Conservation (phyloP, 1,139 yeast species). For the Maudiozyma humilis region DNA sequence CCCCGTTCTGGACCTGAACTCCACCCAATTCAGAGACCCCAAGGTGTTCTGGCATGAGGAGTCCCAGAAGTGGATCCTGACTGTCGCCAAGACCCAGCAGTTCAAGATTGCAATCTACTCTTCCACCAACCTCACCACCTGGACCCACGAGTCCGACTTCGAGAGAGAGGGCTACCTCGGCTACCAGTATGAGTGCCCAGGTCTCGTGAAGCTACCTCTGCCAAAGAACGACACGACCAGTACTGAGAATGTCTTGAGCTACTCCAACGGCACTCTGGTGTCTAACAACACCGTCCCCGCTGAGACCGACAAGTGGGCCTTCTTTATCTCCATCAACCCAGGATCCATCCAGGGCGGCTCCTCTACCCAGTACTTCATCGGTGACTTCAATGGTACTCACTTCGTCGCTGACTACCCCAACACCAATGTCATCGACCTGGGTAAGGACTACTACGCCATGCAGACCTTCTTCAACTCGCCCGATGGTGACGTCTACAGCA, state of each 20-base stretch:
- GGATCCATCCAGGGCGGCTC: constrained; percentile 4
- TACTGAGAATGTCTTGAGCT: background rate
- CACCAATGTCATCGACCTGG: constrained; percentile 4
- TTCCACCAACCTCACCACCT: background rate
- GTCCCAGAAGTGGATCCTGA: constrained; percentile 4
- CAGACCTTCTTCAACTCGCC: constrained; percentile 4
- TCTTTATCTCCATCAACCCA: constrained; percentile 5
- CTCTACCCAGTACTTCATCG: constrained; percentile 2
- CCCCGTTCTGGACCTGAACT: background rate
- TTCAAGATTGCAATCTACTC: constrained; percentile 3
- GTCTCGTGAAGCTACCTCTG: background rate
- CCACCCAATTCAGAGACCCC: constrained; percentile 5
- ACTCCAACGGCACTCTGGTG: background rate
- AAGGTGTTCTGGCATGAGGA: constrained; percentile 5
- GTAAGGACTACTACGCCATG: constrained; percentile 5
- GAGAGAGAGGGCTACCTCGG: constrained; percentile 1
- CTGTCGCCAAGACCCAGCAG: constrained; percentile 5
- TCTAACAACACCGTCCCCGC: background rate
- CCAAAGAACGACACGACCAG: background rate
- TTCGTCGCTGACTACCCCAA: background rate
- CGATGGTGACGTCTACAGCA: constrained; percentile 1
- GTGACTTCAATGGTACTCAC: constrained; percentile 5
- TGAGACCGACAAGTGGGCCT: background rate
- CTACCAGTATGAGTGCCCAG: constrained; percentile 5
- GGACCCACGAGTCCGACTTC: constrained; percentile 1